A percentile compares a stretch with the other conserved stretches of the same genome.
Evolutionary conservation across 139 green algal species (phyloP).

Genomic region (Dunaliella primolecta): DNA sequence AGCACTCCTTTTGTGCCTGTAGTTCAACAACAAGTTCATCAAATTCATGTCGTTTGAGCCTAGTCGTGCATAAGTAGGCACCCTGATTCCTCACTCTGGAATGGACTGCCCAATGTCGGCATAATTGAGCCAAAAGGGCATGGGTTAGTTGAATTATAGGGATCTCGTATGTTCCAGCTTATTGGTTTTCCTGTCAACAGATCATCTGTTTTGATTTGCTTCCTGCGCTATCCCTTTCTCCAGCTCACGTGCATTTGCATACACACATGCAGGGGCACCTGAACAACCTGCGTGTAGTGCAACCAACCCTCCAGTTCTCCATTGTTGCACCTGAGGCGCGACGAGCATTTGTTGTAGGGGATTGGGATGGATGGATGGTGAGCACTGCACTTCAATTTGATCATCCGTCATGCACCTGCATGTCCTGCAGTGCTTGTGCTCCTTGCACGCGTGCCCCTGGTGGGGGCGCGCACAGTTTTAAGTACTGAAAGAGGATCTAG

Average conservation of each 20-base stretch:
- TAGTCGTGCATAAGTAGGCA: too few species aligned
- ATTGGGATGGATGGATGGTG: slow-evolving; percentile 40
- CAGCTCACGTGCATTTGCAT: too few species aligned
- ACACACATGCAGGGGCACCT: slow-evolving; percentile 26
- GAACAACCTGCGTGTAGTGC: slow-evolving; percentile 39
- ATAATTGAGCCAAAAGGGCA: background rate
- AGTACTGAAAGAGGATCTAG: too few species aligned
- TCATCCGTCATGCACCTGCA: too few species aligned
- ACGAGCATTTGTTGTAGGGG: slow-evolving; percentile 24
- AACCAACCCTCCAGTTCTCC: slow-evolving; percentile 25
- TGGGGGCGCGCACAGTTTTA: too few species aligned
- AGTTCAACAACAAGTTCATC: too few species aligned
- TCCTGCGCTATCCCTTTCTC: too few species aligned
- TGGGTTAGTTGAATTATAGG: background rate
- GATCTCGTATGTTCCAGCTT: background rate
- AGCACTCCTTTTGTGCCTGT: too few species aligned
- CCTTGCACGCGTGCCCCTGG: too few species aligned
- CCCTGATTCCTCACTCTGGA: background rate
- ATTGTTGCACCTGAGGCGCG: slow-evolving; percentile 21
- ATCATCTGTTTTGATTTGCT: background rate
- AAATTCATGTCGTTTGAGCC: too few species aligned
- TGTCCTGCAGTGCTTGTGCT: too few species aligned
- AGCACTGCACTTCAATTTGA: too few species aligned
- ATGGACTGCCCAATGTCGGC: background rate
- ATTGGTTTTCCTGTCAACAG: background rate